phyloP scores from a whole-genome alignment of 2,329 filamentous ascomycete species.

The Neonectria faginata region DNA sequence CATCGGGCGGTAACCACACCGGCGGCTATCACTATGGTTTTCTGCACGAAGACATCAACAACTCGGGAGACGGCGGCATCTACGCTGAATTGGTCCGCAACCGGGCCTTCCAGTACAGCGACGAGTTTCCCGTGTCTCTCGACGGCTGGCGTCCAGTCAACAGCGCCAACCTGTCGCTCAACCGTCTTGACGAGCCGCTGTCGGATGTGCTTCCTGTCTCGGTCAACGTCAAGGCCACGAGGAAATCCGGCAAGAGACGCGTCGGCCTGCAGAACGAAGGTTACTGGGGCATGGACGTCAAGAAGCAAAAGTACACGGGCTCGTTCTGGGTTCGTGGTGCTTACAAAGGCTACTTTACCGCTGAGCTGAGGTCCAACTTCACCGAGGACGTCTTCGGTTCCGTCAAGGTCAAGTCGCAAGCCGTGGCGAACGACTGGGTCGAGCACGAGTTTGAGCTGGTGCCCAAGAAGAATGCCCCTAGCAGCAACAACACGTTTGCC shows the following conservation, averaged over 20 bases:
- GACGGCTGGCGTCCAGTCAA: constrained; percentile 60
- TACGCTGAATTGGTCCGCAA: constrained; percentile 79
- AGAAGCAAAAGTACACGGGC: constrained; percentile 59
- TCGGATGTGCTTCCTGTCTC: constrained; percentile 65
- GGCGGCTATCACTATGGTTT: constrained; percentile 60
- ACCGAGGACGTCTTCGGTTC: constrained; percentile 59
- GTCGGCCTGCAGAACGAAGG: constrained; percentile 65
- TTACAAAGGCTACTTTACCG: constrained; percentile 61
- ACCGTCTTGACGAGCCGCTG: constrained; percentile 60
- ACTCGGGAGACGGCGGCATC: constrained; percentile 78
- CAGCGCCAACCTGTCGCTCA: constrained; percentile 58
- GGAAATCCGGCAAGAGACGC: constrained; percentile 41
- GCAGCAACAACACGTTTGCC: constrained; percentile 66
- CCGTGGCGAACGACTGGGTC: constrained; percentile 58
- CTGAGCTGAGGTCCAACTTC: constrained; percentile 58
- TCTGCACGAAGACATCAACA: constrained; percentile 70
- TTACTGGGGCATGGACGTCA: constrained; percentile 69
- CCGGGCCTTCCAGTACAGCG: constrained; percentile 73
- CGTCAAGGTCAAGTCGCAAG: constrained; percentile 59
- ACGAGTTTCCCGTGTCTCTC: constrained; percentile 56
- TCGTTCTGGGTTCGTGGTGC: constrained; percentile 66
- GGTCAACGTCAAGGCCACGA: constrained; percentile 56
- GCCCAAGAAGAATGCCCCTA: constrained; percentile 60
- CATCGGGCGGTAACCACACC: constrained; percentile 56
- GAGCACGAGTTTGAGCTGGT: constrained; percentile 62